phyloP scores from a whole-genome alignment of 305 asterid species.

The Fraxinus velutina region DNA sequence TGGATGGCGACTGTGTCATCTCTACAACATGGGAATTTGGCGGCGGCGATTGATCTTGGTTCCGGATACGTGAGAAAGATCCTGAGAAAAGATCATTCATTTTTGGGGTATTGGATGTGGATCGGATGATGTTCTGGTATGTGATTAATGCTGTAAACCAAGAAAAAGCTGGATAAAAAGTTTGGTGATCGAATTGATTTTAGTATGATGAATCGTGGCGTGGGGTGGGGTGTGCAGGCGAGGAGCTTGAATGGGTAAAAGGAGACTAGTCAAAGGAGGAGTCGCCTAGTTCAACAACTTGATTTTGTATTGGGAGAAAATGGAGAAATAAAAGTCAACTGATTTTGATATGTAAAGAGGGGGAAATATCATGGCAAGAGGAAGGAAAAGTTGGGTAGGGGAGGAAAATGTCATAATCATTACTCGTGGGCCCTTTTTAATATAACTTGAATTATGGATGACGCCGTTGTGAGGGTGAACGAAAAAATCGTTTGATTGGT shows the following conservation, averaged over 20 bases:
- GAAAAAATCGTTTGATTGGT: not conserved
- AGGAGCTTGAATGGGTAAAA: conserved; percentile 17
- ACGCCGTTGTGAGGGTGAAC: not conserved
- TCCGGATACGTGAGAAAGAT: conserved; percentile 39
- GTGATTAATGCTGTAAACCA: not conserved
- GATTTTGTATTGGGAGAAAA: not conserved
- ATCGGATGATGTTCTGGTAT: not conserved
- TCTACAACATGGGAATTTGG: conserved; percentile 46
- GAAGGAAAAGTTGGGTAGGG: not conserved
- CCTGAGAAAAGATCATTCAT: conserved; percentile 51
- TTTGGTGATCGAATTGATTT: not conserved
- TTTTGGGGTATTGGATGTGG: not conserved
- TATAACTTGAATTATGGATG: not conserved
- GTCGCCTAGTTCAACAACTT: conserved; percentile 21
- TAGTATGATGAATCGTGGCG: not conserved
- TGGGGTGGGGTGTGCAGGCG: not conserved
- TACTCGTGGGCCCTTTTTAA: not conserved
- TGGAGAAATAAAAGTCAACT: conserved; percentile 17
- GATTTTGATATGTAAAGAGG: not conserved
- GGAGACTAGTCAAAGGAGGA: conserved; percentile 23
- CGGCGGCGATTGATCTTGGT: conserved; percentile 32
- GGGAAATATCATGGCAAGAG: not conserved
- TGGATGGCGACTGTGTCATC: conserved; percentile 36
- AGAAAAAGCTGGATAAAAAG: not conserved
- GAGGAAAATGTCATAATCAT: not conserved